phyloP scores from a whole-genome alignment of 2,329 filamentous ascomycete species.

The Sclerotinia spermophila region DNA sequence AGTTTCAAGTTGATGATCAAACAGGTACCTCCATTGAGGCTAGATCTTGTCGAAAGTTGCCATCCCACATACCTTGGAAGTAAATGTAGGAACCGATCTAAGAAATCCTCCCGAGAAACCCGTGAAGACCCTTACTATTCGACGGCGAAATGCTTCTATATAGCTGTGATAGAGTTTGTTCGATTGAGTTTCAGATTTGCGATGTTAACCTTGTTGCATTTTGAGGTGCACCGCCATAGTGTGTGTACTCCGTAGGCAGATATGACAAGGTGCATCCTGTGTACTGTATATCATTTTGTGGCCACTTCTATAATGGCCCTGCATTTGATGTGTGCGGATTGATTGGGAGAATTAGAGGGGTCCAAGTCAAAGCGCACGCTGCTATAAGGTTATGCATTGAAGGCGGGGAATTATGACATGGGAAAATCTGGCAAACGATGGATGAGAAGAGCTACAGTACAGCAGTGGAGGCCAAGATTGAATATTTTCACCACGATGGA shows the following conservation, averaged over 20 bases:
- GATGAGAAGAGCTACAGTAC: background rate
- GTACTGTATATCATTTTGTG: constrained; percentile 10
- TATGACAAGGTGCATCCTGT: constrained; percentile 14
- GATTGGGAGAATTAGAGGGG: constrained; percentile 3
- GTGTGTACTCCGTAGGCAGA: background rate
- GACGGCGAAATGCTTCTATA: background rate
- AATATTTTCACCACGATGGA: background rate
- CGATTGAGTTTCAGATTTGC: background rate
- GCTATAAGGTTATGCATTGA: constrained; percentile 17
- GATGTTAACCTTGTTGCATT: background rate
- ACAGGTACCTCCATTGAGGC: constrained; percentile 26
- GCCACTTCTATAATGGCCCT: background rate
- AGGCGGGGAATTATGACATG: constrained; percentile 5
- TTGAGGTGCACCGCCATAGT: background rate
- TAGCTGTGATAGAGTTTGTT: background rate
- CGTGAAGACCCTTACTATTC: background rate
- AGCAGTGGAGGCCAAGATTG: background rate
- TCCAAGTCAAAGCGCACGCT: constrained; percentile 10
- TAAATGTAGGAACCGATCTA: constrained; percentile 4
- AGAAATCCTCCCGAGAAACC: background rate
- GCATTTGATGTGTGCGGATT: background rate
- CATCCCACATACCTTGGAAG: background rate
- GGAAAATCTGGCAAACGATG: background rate
- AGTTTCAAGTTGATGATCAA: constrained; percentile 33
- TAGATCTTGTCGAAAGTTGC: background rate